Conservation (phyloP, 2,329 filamentous ascomycete species). For the Fusarium fracticaudum region DNA sequence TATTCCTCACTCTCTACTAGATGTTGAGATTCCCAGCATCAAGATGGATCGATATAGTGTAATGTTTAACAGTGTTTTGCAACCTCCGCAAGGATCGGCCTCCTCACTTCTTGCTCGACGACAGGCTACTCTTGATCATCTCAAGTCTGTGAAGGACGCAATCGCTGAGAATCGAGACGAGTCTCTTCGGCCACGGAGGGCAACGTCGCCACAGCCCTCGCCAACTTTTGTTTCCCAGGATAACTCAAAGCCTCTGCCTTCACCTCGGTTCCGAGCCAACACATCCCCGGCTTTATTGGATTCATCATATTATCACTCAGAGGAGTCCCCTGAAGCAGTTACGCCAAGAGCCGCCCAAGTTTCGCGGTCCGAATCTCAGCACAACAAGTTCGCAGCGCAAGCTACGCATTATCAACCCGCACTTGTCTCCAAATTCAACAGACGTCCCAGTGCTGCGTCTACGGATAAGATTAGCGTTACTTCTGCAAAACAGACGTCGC, state of each 20-base stretch:
- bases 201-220: conserved; percentile 61
- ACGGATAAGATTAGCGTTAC: conserved; percentile 12
- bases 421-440: conserved; percentile 42
- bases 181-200: conserved; percentile 51
- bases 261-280: conserved; percentile 60
- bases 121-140: conserved; percentile 66
- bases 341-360: conserved; percentile 28
- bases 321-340: not conserved
- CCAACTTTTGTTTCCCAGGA: conserved; percentile 49
- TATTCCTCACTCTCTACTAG: conserved; percentile 57
- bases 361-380: conserved; percentile 7
- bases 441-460: conserved; percentile 26
- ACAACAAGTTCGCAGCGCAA: conserved; percentile 4
- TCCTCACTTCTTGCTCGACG: conserved; percentile 62
- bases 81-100: conserved; percentile 49
- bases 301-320: conserved; percentile 49
- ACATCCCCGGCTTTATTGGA: conserved; percentile 62
- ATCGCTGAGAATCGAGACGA: conserved; percentile 50
- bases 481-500: conserved; percentile 16
- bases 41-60: conserved; percentile 91
- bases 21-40: conserved; percentile 82
- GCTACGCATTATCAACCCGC: conserved; percentile 14
- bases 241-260: conserved; percentile 40
- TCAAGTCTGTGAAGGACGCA: conserved; percentile 63
- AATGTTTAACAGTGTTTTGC: conserved; percentile 85